phyloP scores from a whole-genome alignment of 257 asterid genomes.

The Nyctanthes arbortristis region DNA sequence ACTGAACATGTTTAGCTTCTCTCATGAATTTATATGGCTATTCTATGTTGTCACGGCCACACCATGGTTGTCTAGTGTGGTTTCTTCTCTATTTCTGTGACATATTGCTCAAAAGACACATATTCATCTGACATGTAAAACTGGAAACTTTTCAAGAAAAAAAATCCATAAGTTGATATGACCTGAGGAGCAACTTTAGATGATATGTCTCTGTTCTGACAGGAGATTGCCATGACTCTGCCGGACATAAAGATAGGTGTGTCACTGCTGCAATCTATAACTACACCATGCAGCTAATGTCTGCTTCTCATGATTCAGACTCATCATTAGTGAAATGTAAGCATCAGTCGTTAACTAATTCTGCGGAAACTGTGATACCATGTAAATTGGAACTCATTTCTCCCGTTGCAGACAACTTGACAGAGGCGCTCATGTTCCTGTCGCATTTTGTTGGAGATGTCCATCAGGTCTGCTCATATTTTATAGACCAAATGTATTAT shows the following conservation, averaged over 20 bases:
- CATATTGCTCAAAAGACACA: not conserved
- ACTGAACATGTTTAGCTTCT: conserved; percentile 7
- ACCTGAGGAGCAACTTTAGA: not conserved
- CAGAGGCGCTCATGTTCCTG: conserved; percentile 96
- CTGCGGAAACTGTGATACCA: no score
- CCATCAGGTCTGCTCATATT: conserved; percentile 77
- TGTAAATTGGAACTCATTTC: conserved; percentile 20
- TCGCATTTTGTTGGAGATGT: conserved; percentile 92
- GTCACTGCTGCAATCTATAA: conserved; percentile 94
- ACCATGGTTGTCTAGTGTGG: conserved; percentile 11
- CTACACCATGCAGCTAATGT: conserved; percentile 78
- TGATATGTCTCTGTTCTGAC: conserved; percentile 25
- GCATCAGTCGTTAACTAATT: conserved; percentile 26
- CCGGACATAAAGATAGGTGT: conserved; percentile 66
- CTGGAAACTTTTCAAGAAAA: not conserved
- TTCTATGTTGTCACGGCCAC: not conserved
- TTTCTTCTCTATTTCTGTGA: not conserved
- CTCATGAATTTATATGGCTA: not conserved
- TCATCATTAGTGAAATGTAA: conserved; percentile 51
- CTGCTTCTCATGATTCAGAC: conserved; percentile 36
- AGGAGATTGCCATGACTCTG: conserved; percentile 95
- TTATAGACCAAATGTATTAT: not conserved
- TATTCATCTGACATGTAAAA: not conserved
- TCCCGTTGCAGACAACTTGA: conserved; percentile 75
- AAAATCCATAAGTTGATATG: not conserved